Percentiles rank a stretch among this genome's conserved stretches.
Conservation (phyloP, 192 early-diverging fungal species). For the Coemansia sp. region DNA sequence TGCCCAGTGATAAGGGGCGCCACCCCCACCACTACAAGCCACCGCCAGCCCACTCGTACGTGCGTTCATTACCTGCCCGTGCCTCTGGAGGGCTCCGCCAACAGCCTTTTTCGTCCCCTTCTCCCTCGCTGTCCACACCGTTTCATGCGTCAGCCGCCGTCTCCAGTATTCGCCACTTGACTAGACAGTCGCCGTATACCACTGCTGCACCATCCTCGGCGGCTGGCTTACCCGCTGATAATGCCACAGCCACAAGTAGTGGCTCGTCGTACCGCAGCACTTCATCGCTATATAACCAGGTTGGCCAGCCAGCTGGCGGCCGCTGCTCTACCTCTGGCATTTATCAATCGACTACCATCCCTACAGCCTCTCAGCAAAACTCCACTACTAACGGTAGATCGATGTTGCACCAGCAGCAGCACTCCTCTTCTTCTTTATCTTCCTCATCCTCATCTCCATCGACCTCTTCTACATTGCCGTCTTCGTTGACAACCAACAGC, state of each 20-base stretch:
- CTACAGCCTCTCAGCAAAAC: constrained; percentile 7
- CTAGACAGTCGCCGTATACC: not conserved
- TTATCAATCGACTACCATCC: not conserved
- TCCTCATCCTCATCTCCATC: constrained; percentile 6
- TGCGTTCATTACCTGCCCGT: not conserved
- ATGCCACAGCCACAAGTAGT: not conserved
- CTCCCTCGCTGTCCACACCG: not conserved
- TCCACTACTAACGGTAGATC: constrained; percentile 6
- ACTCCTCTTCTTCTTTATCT: constrained; percentile 1
- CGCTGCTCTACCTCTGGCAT: constrained; percentile 4
- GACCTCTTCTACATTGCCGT: constrained; percentile 8
- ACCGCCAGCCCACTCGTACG: constrained; percentile 15
- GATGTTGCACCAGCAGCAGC: constrained; percentile 3
- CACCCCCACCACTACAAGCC: constrained; percentile 15
- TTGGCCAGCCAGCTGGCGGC: constrained; percentile 2
- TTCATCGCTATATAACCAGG: constrained; percentile 4
- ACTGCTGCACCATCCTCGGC: not conserved
- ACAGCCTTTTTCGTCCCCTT: not conserved
- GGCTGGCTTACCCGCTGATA: not conserved
- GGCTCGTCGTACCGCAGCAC: not conserved
- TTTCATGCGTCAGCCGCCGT: not conserved
- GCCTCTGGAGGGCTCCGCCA: constrained; percentile 1
- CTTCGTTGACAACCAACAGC: not conserved
- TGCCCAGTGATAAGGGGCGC: constrained; percentile 13
- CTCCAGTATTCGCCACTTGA: not conserved